phyloP scores from a whole-genome alignment of 2,329 filamentous ascomycete genomes.

The Ascochyta clinopodiicola region DNA sequence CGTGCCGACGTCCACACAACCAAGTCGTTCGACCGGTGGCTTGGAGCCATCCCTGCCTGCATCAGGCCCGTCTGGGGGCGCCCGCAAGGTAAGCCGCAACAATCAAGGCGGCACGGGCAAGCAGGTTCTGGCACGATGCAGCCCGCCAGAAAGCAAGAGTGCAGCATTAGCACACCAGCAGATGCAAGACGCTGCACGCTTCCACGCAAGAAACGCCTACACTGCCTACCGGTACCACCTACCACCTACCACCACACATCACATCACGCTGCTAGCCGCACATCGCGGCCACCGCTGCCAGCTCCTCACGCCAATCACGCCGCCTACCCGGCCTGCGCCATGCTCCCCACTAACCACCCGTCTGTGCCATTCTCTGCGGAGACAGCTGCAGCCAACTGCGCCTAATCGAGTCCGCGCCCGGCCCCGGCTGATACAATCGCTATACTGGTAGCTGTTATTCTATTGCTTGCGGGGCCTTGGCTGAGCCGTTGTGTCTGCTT shows the following conservation, averaged over 20 bases:
- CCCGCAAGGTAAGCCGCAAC: constrained; percentile 2
- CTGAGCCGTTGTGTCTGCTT: constrained; percentile 28
- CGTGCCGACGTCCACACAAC: constrained; percentile 28
- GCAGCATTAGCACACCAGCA: not conserved
- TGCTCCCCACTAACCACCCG: constrained; percentile 21
- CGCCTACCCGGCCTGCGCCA: constrained; percentile 20
- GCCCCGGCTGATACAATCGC: constrained; percentile 9
- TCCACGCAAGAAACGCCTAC: not conserved
- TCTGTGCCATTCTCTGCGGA: constrained; percentile 20
- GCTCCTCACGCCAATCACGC: constrained; percentile 24
- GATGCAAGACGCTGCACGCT: not conserved
- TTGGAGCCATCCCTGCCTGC: constrained; percentile 34
- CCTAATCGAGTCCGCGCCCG: constrained; percentile 6
- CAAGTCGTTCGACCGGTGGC: constrained; percentile 39
- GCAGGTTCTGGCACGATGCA: constrained; percentile 5
- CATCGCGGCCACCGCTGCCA: constrained; percentile 14
- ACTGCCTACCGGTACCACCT: too few relatives aligned
- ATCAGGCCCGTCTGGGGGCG: constrained; percentile 20
- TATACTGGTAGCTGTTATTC: not conserved
- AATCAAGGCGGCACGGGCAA: constrained; percentile 17
- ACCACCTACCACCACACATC: too few relatives aligned
- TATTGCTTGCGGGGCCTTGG: constrained; percentile 14
- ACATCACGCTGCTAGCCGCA: not conserved
- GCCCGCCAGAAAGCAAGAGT: not conserved
- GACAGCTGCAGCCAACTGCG: constrained; percentile 10